These are phyloP conservation scores for Ambrosiella beaveri DNA, from an alignment of 2,329 filamentous ascomycete species.

Conservation along the genomic window DNA sequence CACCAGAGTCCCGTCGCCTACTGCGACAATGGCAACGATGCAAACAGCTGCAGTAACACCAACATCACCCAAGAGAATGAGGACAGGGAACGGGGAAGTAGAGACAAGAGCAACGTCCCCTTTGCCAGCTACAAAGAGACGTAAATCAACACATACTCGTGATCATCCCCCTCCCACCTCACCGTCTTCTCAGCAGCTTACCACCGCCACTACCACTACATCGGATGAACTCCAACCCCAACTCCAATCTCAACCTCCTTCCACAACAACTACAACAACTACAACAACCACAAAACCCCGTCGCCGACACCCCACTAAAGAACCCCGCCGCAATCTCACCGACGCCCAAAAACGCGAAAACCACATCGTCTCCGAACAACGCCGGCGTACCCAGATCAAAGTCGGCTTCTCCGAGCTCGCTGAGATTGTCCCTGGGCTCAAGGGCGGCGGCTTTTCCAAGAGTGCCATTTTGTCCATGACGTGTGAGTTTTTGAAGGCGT, in stretches of 20 bases:
- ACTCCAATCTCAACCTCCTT: not conserved
- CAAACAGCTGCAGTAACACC: not conserved
- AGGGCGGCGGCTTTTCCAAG: constrained; percentile 64
- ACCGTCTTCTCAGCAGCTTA: not conserved
- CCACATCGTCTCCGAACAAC: constrained; percentile 77
- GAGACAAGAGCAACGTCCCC: not conserved
- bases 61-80: not conserved
- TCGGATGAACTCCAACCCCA: no score
- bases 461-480: constrained; percentile 61
- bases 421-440: constrained; percentile 56
- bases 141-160: not conserved
- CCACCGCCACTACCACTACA: not conserved
- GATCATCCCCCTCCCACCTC: not conserved
- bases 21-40: not conserved
- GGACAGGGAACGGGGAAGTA: constrained; percentile 7
- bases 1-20: constrained; percentile 25
- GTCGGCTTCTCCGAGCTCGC: constrained; percentile 69
- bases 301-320: constrained; percentile 24
- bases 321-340: constrained; percentile 51
- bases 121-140: not conserved
- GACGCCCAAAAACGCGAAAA: constrained; percentile 74
- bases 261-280: constrained; percentile 19
- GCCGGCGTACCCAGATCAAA: constrained; percentile 64
- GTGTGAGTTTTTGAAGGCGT: constrained; percentile 59
- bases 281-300: constrained; percentile 22